A percentile compares a stretch with the other conserved stretches of the same genome.
Evolutionary conservation across 495 filamentous ascomycete species (phyloP).

Genomic region (Neurospora hispaniola): DNA sequence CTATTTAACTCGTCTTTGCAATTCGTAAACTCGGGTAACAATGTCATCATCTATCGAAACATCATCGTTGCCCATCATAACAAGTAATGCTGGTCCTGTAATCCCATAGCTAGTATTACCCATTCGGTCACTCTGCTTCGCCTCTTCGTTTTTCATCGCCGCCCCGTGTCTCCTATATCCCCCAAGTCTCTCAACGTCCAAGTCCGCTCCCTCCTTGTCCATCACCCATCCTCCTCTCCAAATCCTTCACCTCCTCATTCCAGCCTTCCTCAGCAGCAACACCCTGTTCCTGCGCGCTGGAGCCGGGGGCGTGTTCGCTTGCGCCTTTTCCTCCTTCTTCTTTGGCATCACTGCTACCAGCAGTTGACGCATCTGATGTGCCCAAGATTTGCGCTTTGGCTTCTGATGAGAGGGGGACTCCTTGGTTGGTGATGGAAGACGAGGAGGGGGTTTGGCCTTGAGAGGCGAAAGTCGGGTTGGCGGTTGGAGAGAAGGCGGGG

Average conservation of each 20-base stretch:
- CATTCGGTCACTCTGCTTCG: neutral
- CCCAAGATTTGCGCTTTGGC: conserved; percentile 11
- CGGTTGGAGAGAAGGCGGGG: neutral
- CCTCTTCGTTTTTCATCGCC: neutral
- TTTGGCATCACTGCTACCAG: neutral
- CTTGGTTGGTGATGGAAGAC: neutral
- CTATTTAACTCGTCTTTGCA: neutral
- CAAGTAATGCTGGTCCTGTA: neutral
- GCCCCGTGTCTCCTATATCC: neutral
- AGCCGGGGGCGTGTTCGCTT: neutral
- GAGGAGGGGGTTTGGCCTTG: conserved; percentile 8
- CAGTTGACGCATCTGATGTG: neutral
- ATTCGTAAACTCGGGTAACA: neutral
- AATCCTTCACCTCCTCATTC: neutral
- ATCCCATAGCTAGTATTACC: neutral
- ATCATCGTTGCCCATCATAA: too few relatives aligned
- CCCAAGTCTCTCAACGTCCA: neutral
- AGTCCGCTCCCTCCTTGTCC: neutral
- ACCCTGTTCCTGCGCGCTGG: neutral
- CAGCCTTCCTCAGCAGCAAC: neutral
- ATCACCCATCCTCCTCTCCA: neutral
- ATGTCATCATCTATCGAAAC: neutral
- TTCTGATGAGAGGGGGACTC: conserved; percentile 7
- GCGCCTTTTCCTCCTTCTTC: neutral
- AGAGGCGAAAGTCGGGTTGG: conserved; percentile 17